These are phyloP conservation scores for Vitis hybrid DNA, from an alignment of 177 flowering plant genomes.

Conservation along the genomic window DNA sequence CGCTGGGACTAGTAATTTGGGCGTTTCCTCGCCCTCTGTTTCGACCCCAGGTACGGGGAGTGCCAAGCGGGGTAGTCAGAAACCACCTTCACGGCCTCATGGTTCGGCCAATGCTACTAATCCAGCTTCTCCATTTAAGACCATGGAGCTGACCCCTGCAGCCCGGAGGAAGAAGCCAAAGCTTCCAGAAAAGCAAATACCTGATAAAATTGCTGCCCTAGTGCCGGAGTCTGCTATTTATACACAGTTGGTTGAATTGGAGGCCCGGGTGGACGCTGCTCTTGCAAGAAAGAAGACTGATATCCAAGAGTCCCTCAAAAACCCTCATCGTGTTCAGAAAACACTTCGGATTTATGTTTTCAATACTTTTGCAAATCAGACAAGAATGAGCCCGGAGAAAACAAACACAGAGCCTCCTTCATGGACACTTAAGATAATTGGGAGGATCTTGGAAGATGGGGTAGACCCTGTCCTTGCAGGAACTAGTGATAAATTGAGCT, in stretches of 20 bases:
- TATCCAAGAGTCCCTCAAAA: conserved; percentile 65
- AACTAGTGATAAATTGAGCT: conserved; percentile 30
- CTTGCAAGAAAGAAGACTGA: conserved; percentile 75
- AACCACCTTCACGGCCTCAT: conserved; percentile 68
- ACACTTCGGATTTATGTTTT: conserved; percentile 75
- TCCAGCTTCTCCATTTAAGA: conserved; percentile 49
- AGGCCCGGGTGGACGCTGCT: conserved; percentile 68
- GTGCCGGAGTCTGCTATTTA: conserved; percentile 80
- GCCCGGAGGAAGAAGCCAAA: conserved; percentile 67
- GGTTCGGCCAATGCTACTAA: conserved; percentile 39
- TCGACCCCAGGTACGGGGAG: conserved; percentile 46
- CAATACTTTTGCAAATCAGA: conserved; percentile 73
- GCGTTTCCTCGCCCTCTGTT: conserved; percentile 51
- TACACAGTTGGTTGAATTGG: conserved; percentile 74
- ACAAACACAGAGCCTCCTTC: conserved; percentile 53
- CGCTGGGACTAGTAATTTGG: conserved; percentile 27
- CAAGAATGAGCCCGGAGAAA: conserved; percentile 37
- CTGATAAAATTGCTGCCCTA: conserved; percentile 70
- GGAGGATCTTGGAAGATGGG: conserved; percentile 80
- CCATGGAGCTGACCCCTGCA: conserved; percentile 86
- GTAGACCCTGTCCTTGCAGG: conserved; percentile 60
- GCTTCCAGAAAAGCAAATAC: conserved; percentile 65
- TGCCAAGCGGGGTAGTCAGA: conserved; percentile 56
- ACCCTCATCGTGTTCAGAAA: conserved; percentile 62
- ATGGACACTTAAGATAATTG: conserved; percentile 82